Evolutionary conservation across 805 yeast genomes (phyloP).

Genomic region (Candida tammaniensis): DNA sequence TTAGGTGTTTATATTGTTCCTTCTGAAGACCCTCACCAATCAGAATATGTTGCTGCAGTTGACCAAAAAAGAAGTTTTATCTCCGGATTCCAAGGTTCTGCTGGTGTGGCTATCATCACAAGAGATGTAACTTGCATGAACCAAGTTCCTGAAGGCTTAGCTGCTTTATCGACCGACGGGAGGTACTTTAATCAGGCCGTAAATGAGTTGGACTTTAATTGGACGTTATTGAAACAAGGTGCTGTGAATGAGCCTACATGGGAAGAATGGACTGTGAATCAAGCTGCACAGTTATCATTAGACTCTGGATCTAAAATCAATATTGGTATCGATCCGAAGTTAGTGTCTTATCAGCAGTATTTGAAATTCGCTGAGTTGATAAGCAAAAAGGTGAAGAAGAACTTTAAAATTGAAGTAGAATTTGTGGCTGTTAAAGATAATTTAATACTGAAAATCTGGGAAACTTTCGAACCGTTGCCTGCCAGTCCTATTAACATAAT

Average conservation of each 20-base stretch:
- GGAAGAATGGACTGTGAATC: constrained; percentile 56
- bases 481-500: constrained; percentile 47
- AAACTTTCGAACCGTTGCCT: constrained; percentile 62
- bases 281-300: constrained; percentile 47
- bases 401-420: constrained; percentile 34
- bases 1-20: constrained; percentile 58
- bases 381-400: constrained; percentile 22
- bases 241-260: constrained; percentile 49
- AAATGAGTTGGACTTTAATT: constrained; percentile 58
- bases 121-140: constrained; percentile 52
- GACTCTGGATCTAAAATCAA: constrained; percentile 41
- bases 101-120: constrained; percentile 59
- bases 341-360: constrained; percentile 37
- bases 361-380: constrained; percentile 31
- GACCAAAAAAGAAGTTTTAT: constrained; percentile 58
- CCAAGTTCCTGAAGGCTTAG: constrained; percentile 50
- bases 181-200: constrained; percentile 59
- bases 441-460: constrained; percentile 76
- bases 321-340: constrained; percentile 50
- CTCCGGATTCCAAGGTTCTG: constrained; percentile 59
- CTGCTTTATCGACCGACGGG: constrained; percentile 59
- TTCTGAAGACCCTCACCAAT: constrained; percentile 62
- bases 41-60: constrained; percentile 53
- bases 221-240: constrained; percentile 55
- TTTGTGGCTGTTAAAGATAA: constrained; percentile 52